A percentile compares a stretch with the other conserved stretches of the same genome.
These are phyloP conservation scores for Wickerhamiella nectarea DNA, from an alignment of 805 yeast species.

Conservation along the genomic window DNA sequence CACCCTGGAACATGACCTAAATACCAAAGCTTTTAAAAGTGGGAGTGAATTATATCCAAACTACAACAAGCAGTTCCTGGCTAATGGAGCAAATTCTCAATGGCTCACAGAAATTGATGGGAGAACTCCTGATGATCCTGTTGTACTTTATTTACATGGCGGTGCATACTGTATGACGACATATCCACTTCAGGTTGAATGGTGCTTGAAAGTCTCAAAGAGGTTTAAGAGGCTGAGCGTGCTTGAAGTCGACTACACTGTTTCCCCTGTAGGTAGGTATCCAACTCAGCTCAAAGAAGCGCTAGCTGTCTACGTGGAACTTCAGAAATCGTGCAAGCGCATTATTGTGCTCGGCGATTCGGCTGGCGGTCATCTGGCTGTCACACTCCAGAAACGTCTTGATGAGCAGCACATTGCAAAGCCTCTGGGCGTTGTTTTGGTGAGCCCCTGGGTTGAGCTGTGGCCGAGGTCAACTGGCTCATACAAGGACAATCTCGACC, in stretches of 20 bases:
- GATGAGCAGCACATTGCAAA: background rate
- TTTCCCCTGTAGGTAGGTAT: constrained; percentile 17
- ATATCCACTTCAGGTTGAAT: constrained; percentile 14
- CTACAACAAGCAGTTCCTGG: constrained; percentile 16
- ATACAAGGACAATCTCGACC: background rate
- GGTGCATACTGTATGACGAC: constrained; percentile 20
- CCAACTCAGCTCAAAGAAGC: constrained; percentile 20
- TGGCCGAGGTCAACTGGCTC: constrained; percentile 3
- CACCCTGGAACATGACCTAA: no score
- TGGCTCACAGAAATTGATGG: constrained; percentile 19
- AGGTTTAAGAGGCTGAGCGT: constrained; percentile 10
- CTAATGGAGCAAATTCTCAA: constrained; percentile 18
- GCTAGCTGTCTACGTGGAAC: constrained; percentile 12
- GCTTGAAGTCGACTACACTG: constrained; percentile 23
- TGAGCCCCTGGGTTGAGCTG: constrained; percentile 4
- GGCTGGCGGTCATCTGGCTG: constrained; percentile 22
- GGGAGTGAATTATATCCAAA: no score
- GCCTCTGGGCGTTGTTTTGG: constrained; percentile 1
- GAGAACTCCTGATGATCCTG: constrained; percentile 19
- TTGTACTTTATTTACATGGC: constrained; percentile 20
- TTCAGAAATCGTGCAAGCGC: constrained; percentile 14
- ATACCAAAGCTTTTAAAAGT: no score
- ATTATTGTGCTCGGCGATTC: constrained; percentile 22
- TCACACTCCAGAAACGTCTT: constrained; percentile 1
- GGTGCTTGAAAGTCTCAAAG: constrained; percentile 7